Percentiles rank a stretch among this genome's conserved stretches.
Conservation (phyloP, 306 rosid species). For the Argentina anserina region DNA sequence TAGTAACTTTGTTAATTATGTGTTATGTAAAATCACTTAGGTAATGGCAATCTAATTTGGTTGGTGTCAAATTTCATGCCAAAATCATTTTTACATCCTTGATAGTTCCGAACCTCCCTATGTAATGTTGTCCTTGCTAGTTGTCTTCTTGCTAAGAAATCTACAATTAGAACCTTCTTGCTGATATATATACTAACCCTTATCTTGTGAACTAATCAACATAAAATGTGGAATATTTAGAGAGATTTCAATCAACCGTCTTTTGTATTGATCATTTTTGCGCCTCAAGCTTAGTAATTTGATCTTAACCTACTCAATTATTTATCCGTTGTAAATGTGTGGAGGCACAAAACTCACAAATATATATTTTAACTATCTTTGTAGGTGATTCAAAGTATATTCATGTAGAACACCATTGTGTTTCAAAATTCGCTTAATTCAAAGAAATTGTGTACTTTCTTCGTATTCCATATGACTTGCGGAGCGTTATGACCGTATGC, state of each 20-base stretch:
- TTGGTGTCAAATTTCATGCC: background rate
- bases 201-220: background rate
- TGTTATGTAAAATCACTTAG: background rate
- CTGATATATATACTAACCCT: background rate
- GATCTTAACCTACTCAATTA: background rate
- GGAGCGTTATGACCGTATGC: background rate
- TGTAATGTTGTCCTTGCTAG: slow-evolving; percentile 6
- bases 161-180: background rate
- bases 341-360: background rate
- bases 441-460: background rate
- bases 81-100: slow-evolving; percentile 2
- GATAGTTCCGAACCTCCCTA: slow-evolving; percentile 15
- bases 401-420: too few species aligned
- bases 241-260: background rate
- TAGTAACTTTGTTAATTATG: background rate
- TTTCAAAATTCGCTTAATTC: background rate
- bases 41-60: background rate
- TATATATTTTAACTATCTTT: background rate
- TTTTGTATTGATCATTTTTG: background rate
- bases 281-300: background rate
- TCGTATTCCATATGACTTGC: background rate
- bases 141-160: slow-evolving; percentile 1
- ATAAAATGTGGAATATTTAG: background rate
- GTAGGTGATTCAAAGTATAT: too few species aligned
- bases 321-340: background rate